These are phyloP conservation scores for Aspergillus melleus DNA, from an alignment of 2,329 filamentous ascomycete species.

Conservation along the genomic window DNA sequence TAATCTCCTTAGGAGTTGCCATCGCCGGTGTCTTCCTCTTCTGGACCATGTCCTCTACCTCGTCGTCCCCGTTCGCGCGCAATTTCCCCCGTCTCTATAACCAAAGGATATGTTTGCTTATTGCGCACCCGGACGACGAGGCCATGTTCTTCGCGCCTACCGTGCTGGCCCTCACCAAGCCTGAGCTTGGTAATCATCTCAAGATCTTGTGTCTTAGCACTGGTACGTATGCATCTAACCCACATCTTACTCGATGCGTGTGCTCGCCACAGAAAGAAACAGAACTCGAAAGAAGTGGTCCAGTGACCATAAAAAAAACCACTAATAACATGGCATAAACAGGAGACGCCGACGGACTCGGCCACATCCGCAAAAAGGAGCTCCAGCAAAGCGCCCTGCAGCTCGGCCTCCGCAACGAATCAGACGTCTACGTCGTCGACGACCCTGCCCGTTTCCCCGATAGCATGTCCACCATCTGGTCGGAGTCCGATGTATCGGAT, in stretches of 20 bases:
- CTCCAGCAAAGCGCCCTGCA: constrained; percentile 75
- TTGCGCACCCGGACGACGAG: constrained; percentile 97
- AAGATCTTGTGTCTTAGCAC: constrained; percentile 92
- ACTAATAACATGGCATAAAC: background rate
- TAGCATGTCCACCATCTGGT: constrained; percentile 81
- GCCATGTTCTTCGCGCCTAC: constrained; percentile 99
- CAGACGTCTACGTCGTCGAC: constrained; percentile 85
- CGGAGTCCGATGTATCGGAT: constrained; percentile 65
- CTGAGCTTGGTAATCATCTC: constrained; percentile 80
- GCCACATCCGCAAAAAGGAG: constrained; percentile 78
- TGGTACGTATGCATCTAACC: constrained; percentile 50
- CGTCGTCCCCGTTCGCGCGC: constrained; percentile 39
- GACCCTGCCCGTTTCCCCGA: constrained; percentile 77
- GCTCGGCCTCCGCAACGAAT: constrained; percentile 70
- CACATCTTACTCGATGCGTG: background rate
- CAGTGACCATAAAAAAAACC: no score
- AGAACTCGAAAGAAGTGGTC: no score
- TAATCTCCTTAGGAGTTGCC: constrained; percentile 33
- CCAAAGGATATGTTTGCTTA: constrained; percentile 87
- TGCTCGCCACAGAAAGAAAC: no score
- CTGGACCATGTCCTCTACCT: constrained; percentile 43
- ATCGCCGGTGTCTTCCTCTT: constrained; percentile 46
- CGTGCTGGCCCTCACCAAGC: constrained; percentile 77
- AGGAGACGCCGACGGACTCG: constrained; percentile 85
- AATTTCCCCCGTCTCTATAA: constrained; percentile 64